A percentile compares a stretch with the other conserved stretches of the same genome.
Evolutionary conservation across 176 grass and related monocot species (phyloP).

Genomic region (Oryza longistaminata): DNA sequence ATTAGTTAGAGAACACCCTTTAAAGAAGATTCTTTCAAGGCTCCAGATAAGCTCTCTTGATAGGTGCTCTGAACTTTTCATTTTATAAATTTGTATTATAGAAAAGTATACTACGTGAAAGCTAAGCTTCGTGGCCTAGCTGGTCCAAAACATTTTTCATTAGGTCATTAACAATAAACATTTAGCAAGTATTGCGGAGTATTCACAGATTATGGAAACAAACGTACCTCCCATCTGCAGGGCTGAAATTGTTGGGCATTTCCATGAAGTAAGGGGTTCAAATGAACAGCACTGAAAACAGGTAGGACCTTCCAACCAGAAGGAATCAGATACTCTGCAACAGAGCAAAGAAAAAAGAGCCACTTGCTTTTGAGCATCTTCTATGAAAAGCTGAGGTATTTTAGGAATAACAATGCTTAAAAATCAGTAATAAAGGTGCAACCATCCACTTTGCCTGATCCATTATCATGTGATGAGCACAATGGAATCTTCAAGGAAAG

Average conservation of each 20-base stretch:
- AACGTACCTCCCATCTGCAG: conserved; percentile 80
- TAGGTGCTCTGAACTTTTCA: conserved; percentile 35
- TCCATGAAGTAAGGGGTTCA: conserved; percentile 74
- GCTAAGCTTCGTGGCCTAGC: conserved; percentile 17
- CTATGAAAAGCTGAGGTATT: conserved; percentile 53
- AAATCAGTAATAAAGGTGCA: conserved; percentile 43
- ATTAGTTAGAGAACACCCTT: conserved; percentile 58
- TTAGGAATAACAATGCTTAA: conserved; percentile 52
- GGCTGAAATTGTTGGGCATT: conserved; percentile 66
- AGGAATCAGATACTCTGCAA: conserved; percentile 93
- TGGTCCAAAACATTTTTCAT: conserved; percentile 12
- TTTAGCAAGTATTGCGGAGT: neutral
- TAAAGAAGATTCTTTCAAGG: conserved; percentile 60
- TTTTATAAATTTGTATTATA: conserved; percentile 21
- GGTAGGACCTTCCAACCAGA: conserved; percentile 97
- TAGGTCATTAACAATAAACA: neutral
- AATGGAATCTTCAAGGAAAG: conserved; percentile 47
- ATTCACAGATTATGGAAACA: neutral
- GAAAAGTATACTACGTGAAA: conserved; percentile 43
- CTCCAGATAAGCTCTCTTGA: conserved; percentile 45
- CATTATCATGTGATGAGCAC: conserved; percentile 81
- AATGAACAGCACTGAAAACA: conserved; percentile 81
- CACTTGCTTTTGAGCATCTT: conserved; percentile 61
- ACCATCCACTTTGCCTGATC: conserved; percentile 45
- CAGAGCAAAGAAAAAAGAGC: conserved; percentile 43